Base-by-base conservation (phyloP, 1,284 basidiomycete genomes). In the Pyrrhoderma noxium region DNA sequence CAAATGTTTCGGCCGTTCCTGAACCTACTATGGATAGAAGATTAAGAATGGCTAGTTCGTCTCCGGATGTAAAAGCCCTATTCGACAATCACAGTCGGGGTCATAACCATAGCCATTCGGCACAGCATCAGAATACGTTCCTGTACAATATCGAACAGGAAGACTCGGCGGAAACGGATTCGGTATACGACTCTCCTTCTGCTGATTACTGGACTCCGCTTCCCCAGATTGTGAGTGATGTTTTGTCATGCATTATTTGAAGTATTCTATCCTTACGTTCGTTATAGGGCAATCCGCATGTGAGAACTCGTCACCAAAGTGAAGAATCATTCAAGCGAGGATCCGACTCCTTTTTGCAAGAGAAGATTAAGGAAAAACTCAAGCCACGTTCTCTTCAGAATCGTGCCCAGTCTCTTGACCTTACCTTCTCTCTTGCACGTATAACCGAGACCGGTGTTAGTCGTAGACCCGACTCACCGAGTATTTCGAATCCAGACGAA, bases 41-140 rank as follows among this genome's bases (percentile, higher is more conserved):
- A 42, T 72, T 93, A 46, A 80, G 91, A 45, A 72, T 93, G 53
- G 89, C 89, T 8, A 89, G 83, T 58, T 92, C 91, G 8, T 89
- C 93, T 2, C 90, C 92, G 0, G 92, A 97, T 62, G 93, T 98
- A 54, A 97, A 97, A 68, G 93, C 94, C 0, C 67, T 97, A 55
- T 97, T 98, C 70, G 91, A 81, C 56, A 75, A 89, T 62, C 80
- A 48, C 40, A 53, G 46, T 37, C 48, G 48, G 8, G 48, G 48
- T 5, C 48, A 49, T 27, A 40, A 41, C 16, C 48, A 52, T 40
- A 50, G 47, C n/a, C 52, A 47, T 18, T 46, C 49, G n/a, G 40
- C 49, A 3, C 53, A 51, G 19, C 48, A 45, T 9, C 42, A 42
- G 23, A 82, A 85, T 31, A 75, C 82, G 8, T 87, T 85, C 60